Conservation (phyloP, 805 yeast species). For the Wickerhamiella slavikovae region DNA sequence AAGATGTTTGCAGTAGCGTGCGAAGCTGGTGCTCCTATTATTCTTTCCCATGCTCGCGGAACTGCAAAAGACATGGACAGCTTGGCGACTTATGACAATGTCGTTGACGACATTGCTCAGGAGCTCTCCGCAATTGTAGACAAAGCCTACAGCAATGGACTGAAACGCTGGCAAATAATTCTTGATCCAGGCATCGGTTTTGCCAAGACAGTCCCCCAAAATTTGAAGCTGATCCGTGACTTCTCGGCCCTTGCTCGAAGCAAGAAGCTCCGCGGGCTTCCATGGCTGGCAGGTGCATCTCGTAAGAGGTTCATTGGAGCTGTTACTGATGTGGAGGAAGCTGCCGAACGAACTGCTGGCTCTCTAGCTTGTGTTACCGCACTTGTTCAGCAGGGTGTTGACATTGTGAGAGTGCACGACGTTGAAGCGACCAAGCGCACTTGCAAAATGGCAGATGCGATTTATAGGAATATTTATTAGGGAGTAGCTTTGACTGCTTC, state of each 20-base stretch:
- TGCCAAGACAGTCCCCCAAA: slow-evolving; percentile 65
- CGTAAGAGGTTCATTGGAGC: slow-evolving; percentile 74
- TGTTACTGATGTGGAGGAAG: slow-evolving; percentile 34
- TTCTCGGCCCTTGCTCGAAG: slow-evolving; percentile 11
- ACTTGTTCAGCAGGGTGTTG: slow-evolving; percentile 50
- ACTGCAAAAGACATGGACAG: slow-evolving; percentile 50
- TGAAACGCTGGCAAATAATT: slow-evolving; percentile 75
- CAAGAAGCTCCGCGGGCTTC: slow-evolving; percentile 24
- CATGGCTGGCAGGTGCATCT: slow-evolving; percentile 70
- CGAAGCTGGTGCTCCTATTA: slow-evolving; percentile 42
- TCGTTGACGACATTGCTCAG: slow-evolving; percentile 36
- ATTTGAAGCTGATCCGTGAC: slow-evolving; percentile 36
- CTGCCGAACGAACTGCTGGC: slow-evolving; percentile 49
- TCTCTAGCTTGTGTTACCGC: slow-evolving; percentile 61
- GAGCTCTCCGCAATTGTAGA: slow-evolving; percentile 41
- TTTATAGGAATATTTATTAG: slow-evolving; percentile 21
- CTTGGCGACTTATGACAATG: slow-evolving; percentile 30
- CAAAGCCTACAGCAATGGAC: slow-evolving; percentile 40
- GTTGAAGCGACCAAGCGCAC: slow-evolving; percentile 37
- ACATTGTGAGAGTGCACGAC: slow-evolving; percentile 80
- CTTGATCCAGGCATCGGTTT: slow-evolving; percentile 94
- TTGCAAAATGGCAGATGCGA: slow-evolving; percentile 48
- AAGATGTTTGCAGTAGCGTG: slow-evolving; percentile 52
- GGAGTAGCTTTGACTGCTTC: too few species aligned
- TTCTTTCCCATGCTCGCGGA: slow-evolving; percentile 75